phyloP scores from a whole-genome alignment of 1,284 basidiomycete genomes.

The Cutaneotrichosporon sp. region DNA sequence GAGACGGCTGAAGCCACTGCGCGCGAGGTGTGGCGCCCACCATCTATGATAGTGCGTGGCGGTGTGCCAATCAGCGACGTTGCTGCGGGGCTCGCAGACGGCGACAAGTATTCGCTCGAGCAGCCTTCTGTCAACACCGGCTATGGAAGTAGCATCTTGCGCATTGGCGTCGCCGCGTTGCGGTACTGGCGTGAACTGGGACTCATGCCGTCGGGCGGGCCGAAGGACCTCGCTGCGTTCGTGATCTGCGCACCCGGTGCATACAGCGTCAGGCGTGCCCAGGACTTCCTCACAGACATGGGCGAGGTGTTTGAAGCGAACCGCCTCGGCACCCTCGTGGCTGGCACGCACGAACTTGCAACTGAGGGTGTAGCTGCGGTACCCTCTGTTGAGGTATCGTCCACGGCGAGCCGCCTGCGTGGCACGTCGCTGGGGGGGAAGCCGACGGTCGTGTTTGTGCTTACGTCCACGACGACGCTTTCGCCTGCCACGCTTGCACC shows the following conservation, averaged over 20 bases:
- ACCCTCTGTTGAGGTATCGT: conserved; percentile 8
- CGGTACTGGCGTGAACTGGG: conserved; percentile 48
- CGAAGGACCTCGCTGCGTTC: conserved; percentile 36
- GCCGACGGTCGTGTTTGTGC: conserved; percentile 20
- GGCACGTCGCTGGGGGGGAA: not conserved
- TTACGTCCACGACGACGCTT: conserved; percentile 9
- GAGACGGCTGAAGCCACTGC: conserved; percentile 2
- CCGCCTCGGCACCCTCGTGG: conserved; percentile 15
- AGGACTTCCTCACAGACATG: conserved; percentile 25
- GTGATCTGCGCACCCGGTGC: conserved; percentile 28
- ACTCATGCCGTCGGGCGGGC: conserved; percentile 41
- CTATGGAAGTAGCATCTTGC: conserved; percentile 34
- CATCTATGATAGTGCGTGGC: conserved; percentile 12
- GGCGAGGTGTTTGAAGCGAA: conserved; percentile 26
- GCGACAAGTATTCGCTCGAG: conserved; percentile 13
- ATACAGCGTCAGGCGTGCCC: conserved; percentile 16
- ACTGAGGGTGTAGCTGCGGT: conserved; percentile 7
- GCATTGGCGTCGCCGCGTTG: conserved; percentile 35
- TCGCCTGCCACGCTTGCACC: conserved; percentile 8
- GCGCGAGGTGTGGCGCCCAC: conserved; percentile 8
- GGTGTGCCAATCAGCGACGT: conserved; percentile 23
- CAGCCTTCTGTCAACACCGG: conserved; percentile 30
- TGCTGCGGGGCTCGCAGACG: conserved; percentile 5
- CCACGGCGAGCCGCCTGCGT: conserved; percentile 4
- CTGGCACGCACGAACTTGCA: conserved; percentile 3